Conservation (phyloP, 2,329 filamentous ascomycete genomes). For the Pseudocercospora vitis region DNA sequence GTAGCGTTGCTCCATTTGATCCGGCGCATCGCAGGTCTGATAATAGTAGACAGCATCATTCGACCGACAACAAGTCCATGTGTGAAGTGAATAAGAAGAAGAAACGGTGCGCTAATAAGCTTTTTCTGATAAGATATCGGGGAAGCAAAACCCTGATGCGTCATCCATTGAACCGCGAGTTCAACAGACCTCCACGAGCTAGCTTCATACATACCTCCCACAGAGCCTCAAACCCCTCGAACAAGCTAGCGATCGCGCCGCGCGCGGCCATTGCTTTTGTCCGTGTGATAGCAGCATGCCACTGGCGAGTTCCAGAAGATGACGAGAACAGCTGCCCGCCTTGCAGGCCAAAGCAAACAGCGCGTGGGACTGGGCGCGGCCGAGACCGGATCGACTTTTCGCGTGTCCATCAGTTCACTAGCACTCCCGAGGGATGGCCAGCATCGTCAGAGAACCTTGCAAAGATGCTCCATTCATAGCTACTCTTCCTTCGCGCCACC, state of each 20-base stretch:
- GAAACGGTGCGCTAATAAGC: background rate
- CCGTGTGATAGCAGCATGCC: conserved; percentile 3
- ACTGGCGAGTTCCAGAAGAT: background rate
- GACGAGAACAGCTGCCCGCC: conserved; percentile 3
- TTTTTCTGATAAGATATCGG: background rate
- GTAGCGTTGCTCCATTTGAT: too few species aligned
- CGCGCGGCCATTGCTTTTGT: conserved; percentile 1
- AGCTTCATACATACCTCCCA: background rate
- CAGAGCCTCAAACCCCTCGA: too few species aligned
- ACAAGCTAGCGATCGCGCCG: too few species aligned
- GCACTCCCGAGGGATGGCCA: conserved; percentile 6
- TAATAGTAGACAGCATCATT: too few species aligned
- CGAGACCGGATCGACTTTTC: conserved; percentile 2
- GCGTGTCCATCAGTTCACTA: background rate
- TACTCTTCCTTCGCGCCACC: background rate
- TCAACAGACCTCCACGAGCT: background rate
- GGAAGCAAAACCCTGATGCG: background rate
- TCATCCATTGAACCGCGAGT: background rate
- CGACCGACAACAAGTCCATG: too few species aligned
- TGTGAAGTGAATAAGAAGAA: too few species aligned
- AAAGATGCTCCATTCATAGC: conserved; percentile 5
- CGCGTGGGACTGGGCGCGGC: conserved; percentile 4
- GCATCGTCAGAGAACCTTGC: conserved; percentile 8
- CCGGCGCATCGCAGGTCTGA: too few species aligned
- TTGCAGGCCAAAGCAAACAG: conserved; percentile 4